Base-by-base conservation (phyloP, 768 basidiomycete species). In the Amanita brunnescens region DNA sequence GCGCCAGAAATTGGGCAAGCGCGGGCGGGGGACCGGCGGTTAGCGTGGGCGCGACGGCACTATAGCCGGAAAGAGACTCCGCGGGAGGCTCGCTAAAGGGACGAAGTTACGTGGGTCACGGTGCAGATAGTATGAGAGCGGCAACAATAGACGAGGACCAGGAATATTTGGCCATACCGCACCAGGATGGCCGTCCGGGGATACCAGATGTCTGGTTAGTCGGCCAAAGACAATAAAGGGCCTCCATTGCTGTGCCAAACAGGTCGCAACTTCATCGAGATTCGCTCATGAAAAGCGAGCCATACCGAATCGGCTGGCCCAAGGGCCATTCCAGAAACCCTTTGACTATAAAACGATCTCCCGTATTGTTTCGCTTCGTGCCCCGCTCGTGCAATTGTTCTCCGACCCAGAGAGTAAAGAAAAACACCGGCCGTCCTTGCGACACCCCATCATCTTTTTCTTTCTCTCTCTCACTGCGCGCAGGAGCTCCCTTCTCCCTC, bases 361-460 rank as follows among this genome's bases (percentile, higher is more conserved):
- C 58, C 65, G 72, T 77, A 80, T 80, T 80, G 78, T 80, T 66
- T 69, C 66, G 58, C 66, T 69, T 72, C 75, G 70, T 77, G 77
- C 76, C 76, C 78, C 78, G 78, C 73, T 75, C 67, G 70, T 71
- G 68, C 75, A 80, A 83, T 82, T 83, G 81, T 82, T 78, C 73
- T 67, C 63, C 66, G 66, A 66, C 67, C 67, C 64, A 54, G 66
- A 68, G 70, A 72, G 68, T 72, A 74, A 73, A 74, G 66, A 70
- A 72, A 76, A 72, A 71, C 61, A 64, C 67, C 65, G 67, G 66
- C 52, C 55, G 61, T 57, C 55, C 65, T 63, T 65, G 74, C 69
- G 73, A 74, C 63, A 78, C 76, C 74, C 68, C 49, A 68, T 70
- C 71, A 71, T 69, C 70, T 61, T 68, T 63, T 61, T 64, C 64